These are phyloP conservation scores for Solanum virginianum DNA, from an alignment of 257 asterid genomes.

Conservation along the genomic window DNA sequence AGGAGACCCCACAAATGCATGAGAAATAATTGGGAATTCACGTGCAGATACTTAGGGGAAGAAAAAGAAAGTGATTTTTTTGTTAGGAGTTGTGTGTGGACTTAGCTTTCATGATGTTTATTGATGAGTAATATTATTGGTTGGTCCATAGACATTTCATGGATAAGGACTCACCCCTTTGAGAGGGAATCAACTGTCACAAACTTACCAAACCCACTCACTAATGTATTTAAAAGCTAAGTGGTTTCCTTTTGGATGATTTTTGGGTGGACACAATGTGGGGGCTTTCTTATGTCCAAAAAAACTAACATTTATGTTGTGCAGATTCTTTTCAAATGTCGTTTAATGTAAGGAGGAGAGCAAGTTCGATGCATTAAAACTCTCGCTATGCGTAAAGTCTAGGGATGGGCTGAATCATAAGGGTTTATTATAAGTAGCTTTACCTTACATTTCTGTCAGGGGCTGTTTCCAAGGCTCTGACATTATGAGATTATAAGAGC, in stretches of 20 bases:
- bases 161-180: slow-evolving; percentile 36
- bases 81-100: not conserved
- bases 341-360: no score
- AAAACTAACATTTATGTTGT: no score
- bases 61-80: not conserved
- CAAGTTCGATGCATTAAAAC: no score
- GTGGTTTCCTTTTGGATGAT: not conserved
- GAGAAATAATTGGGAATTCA: slow-evolving; percentile 92
- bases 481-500: no score
- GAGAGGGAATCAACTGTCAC: slow-evolving; percentile 49
- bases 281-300: not conserved
- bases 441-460: no score
- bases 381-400: no score
- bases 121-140: slow-evolving; percentile 1
- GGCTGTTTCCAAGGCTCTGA: no score
- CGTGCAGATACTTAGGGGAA: slow-evolving; percentile 36
- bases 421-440: no score
- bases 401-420: no score
- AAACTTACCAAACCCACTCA: slow-evolving; percentile 22
- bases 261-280: not conserved
- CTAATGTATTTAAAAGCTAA: not conserved
- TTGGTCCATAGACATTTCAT: slow-evolving; percentile 2
- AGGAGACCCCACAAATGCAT: slow-evolving; percentile 75
- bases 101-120: not conserved
- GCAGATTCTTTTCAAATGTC: not conserved